Conservation (phyloP, 2,329 filamentous ascomycete genomes). For the Orbilia ellipsospora region DNA sequence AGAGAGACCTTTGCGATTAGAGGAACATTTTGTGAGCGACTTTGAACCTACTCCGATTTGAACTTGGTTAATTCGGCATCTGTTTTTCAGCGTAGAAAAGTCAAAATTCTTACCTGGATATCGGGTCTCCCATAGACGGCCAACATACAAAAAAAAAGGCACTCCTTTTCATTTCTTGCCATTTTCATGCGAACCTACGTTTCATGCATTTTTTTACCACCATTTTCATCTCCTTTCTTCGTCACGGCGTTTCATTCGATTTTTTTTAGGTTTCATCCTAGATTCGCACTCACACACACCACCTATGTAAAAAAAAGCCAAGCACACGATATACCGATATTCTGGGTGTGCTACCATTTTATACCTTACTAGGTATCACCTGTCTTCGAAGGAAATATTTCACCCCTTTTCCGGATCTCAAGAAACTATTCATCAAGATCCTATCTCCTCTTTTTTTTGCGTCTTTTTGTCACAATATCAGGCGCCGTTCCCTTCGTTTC, state of each 20-base stretch:
- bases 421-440: slow-evolving; percentile 7
- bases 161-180: slow-evolving; percentile 23
- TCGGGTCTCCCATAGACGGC: slow-evolving; percentile 51
- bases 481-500: slow-evolving; percentile 15
- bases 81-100: slow-evolving; percentile 49
- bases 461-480: slow-evolving; percentile 12
- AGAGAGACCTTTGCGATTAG: slow-evolving; percentile 42
- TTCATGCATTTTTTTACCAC: slow-evolving; percentile 18
- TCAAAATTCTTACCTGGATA: slow-evolving; percentile 46
- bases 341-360: slow-evolving; percentile 44
- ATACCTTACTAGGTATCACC: slow-evolving; percentile 39
- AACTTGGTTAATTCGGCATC: slow-evolving; percentile 46
- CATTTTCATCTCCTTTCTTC: not conserved
- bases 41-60: slow-evolving; percentile 36
- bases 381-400: slow-evolving; percentile 16
- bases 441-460: slow-evolving; percentile 6
- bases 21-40: slow-evolving; percentile 51
- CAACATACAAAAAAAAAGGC: slow-evolving; percentile 32
- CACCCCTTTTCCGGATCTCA: slow-evolving; percentile 22
- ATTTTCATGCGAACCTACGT: slow-evolving; percentile 1
- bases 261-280: no score
- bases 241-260: no score
- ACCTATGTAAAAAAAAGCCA: slow-evolving; percentile 26
- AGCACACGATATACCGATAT: slow-evolving; percentile 1
- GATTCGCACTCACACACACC: slow-evolving; percentile 20